Evolutionary conservation across 2,329 filamentous ascomycete species (phyloP).

Genomic region (Rosellinia necatrix): DNA sequence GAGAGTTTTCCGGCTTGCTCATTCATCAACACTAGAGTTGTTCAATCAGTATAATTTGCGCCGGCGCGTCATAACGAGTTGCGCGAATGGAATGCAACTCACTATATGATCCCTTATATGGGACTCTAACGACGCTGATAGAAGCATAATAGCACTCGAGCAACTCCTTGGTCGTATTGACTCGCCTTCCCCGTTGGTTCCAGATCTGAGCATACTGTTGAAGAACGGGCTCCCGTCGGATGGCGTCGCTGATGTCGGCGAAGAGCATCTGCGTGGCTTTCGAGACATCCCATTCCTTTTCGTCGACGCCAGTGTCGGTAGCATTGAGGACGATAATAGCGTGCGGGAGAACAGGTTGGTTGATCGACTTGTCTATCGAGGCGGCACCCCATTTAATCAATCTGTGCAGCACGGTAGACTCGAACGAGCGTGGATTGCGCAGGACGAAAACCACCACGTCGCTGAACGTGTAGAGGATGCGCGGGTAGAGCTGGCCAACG

Average conservation of each 20-base stretch:
- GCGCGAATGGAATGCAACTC: conserved; percentile 17
- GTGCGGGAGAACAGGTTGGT: conserved; percentile 59
- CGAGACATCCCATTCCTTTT: conserved; percentile 49
- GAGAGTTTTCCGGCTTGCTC: conserved; percentile 54
- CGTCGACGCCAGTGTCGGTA: conserved; percentile 44
- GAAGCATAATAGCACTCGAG: conserved; percentile 56
- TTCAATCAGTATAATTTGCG: neutral
- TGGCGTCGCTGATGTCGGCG: conserved; percentile 41
- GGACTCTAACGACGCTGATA: conserved; percentile 54
- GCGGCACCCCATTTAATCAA: conserved; percentile 56
- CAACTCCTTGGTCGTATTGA: conserved; percentile 51
- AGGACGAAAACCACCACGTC: conserved; percentile 52
- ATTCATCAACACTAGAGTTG: conserved; percentile 50
- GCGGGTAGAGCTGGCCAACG: conserved; percentile 48
- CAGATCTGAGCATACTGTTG: conserved; percentile 49
- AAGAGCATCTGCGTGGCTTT: conserved; percentile 47
- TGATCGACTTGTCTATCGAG: conserved; percentile 56
- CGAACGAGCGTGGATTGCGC: conserved; percentile 48
- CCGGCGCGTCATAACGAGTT: neutral
- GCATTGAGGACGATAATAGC: conserved; percentile 59
- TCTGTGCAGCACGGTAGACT: conserved; percentile 46
- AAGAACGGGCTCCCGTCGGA: conserved; percentile 41
- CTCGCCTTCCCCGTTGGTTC: conserved; percentile 46
- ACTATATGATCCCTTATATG: conserved; percentile 44
- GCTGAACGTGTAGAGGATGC: conserved; percentile 52